Evolutionary conservation across 257 asterid species (phyloP).

Genomic region (Osmanthus fragrans): DNA sequence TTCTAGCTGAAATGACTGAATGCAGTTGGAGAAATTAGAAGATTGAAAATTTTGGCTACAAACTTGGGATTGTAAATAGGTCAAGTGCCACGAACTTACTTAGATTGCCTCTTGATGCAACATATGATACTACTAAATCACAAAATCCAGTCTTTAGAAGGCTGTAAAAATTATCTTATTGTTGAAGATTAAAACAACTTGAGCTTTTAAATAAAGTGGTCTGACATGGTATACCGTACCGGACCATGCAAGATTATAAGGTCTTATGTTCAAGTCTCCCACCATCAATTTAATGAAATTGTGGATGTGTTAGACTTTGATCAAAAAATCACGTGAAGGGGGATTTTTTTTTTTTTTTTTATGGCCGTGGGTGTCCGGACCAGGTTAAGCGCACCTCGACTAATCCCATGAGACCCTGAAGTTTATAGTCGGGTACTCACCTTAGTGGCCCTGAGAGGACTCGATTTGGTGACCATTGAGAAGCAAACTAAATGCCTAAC

Average conservation of each 20-base stretch:
- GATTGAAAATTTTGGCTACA: background rate
- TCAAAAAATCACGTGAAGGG: background rate
- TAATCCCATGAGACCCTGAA: no score
- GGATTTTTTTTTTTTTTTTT: no score
- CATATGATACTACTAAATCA: constrained; percentile 9
- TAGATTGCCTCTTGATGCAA: constrained; percentile 5
- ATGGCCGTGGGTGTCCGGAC: no score
- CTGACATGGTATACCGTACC: background rate
- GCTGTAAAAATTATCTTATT: background rate
- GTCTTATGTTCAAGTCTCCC: background rate
- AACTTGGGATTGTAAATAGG: constrained; percentile 3
- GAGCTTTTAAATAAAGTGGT: background rate
- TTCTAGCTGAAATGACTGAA: constrained; percentile 18
- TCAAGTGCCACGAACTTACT: constrained; percentile 3
- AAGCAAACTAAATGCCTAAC: no score
- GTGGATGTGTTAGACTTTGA: background rate
- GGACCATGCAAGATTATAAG: background rate
- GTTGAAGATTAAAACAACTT: background rate
- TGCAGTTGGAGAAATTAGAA: constrained; percentile 16
- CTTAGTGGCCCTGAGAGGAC: no score
- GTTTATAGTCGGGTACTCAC: no score
- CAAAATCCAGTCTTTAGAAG: background rate
- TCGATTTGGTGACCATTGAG: no score
- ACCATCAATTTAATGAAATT: background rate
- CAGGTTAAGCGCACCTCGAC: no score